phyloP scores from a whole-genome alignment of 2,329 filamentous ascomycete genomes.

The Magnaporthiopsis incrustans region DNA sequence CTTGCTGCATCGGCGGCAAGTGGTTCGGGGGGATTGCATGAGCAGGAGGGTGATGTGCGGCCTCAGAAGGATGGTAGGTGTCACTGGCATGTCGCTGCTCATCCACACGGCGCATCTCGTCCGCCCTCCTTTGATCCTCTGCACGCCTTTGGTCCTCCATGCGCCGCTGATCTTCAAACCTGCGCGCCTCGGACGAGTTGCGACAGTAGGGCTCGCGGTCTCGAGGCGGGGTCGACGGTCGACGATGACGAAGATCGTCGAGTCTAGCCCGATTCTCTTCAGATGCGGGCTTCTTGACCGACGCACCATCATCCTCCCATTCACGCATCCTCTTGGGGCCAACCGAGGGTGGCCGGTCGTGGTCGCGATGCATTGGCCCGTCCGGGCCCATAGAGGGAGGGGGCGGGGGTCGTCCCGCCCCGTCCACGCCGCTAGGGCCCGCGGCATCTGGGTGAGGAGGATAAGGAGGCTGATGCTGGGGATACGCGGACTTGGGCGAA shows the following conservation, averaged over 20 bases:
- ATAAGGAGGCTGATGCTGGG: constrained; percentile 64
- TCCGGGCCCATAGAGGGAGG: constrained; percentile 53
- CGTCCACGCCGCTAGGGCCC: constrained; percentile 49
- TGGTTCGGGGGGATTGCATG: constrained; percentile 46
- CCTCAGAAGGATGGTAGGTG: constrained; percentile 85
- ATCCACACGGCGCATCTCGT: constrained; percentile 44
- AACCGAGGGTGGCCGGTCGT: constrained; percentile 72
- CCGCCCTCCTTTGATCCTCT: constrained; percentile 52
- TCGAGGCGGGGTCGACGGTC: constrained; percentile 67
- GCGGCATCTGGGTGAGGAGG: constrained; percentile 68
- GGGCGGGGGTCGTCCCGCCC: constrained; percentile 49
- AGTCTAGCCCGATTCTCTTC: constrained; percentile 82
- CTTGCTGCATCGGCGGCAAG: constrained; percentile 57
- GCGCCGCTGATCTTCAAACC: constrained; percentile 56
- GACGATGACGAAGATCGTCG: constrained; percentile 74
- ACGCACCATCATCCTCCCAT: constrained; percentile 76
- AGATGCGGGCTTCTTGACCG: constrained; percentile 72
- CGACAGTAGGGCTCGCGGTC: constrained; percentile 63
- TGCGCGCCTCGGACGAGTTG: constrained; percentile 65
- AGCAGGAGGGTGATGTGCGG: constrained; percentile 72
- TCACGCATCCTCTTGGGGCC: constrained; percentile 79
- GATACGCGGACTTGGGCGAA: constrained; percentile 85
- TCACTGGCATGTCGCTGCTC: constrained; percentile 65
- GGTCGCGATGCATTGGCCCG: constrained; percentile 52
- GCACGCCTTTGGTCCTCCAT: constrained; percentile 44